Conservation (phyloP, 768 basidiomycete species). For the Infundibulicybe gibba region DNA sequence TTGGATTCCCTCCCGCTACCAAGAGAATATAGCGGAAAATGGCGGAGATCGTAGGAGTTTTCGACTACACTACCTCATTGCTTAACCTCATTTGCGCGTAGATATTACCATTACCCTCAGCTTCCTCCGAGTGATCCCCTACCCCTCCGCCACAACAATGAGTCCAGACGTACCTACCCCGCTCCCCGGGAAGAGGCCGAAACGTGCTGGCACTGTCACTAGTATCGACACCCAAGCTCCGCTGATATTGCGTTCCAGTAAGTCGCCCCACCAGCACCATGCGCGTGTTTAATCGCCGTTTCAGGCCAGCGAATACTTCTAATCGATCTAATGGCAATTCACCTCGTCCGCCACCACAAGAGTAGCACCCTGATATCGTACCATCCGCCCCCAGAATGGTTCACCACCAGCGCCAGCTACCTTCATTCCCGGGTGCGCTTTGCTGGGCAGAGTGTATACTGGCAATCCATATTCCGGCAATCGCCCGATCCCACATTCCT, state of each 20-base stretch:
- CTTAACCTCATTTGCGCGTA: conserved; percentile 6
- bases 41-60: conserved; percentile 32
- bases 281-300: not conserved
- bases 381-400: conserved; percentile 6
- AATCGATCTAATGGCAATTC: conserved; percentile 33
- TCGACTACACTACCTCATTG: not conserved
- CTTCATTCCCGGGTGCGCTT: conserved; percentile 7
- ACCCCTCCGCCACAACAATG: not conserved
- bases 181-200: too few species aligned
- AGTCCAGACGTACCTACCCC: not conserved
- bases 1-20: conserved; percentile 39
- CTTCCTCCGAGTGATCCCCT: conserved; percentile 11
- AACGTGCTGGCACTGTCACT: not conserved
- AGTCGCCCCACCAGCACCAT: not conserved
- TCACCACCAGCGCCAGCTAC: conserved; percentile 7
- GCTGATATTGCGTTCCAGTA: not conserved
- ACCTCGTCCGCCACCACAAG: conserved; percentile 26
- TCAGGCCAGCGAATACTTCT: conserved; percentile 20
- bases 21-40: conserved; percentile 22
- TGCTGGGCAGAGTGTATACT: conserved; percentile 41
- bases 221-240: too few species aligned
- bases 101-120: conserved; percentile 41
- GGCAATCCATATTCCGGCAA: conserved; percentile 35
- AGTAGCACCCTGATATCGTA: conserved; percentile 10
- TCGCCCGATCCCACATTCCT: conserved; percentile 54